phyloP scores from a whole-genome alignment of 2,329 filamentous ascomycete species.

The Trichoderma semiorbis region DNA sequence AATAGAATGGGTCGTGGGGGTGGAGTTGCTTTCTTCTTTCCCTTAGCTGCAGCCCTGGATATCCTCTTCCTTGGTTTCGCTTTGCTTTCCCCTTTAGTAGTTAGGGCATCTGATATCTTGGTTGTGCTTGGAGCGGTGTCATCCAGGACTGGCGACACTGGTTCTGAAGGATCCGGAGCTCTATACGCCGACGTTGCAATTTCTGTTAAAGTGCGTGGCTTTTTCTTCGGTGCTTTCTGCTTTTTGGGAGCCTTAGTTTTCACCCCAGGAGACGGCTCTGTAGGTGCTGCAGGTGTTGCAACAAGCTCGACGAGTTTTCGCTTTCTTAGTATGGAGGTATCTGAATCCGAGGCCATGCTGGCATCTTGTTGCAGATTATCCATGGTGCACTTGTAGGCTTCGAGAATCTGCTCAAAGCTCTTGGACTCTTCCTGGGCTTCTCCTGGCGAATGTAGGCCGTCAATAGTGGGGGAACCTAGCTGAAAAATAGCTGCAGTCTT shows the following conservation, averaged over 20 bases:
- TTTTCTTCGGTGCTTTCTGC: constrained; percentile 61
- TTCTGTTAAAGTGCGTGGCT: constrained; percentile 72
- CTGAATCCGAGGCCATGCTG: constrained; percentile 24
- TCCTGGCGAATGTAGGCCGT: constrained; percentile 18
- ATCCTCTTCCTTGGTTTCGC: constrained; percentile 32
- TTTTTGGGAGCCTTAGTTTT: constrained; percentile 38
- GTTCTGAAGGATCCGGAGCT: constrained; percentile 31
- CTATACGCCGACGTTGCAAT: constrained; percentile 69
- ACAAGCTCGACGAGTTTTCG: constrained; percentile 55
- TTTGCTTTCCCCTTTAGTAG: constrained; percentile 31
- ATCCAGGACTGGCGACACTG: constrained; percentile 30
- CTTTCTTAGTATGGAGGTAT: constrained; percentile 45
- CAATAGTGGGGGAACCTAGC: constrained; percentile 30
- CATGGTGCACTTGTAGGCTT: constrained; percentile 38
- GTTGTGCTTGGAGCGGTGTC: constrained; percentile 39
- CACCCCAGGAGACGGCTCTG: constrained; percentile 20
- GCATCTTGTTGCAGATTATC: constrained; percentile 23
- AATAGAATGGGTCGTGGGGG: constrained; percentile 53
- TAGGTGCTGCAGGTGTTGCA: constrained; percentile 29
- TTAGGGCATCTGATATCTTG: constrained; percentile 1
- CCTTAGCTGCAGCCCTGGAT: constrained; percentile 38
- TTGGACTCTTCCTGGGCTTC: constrained; percentile 22
- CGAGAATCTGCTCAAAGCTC: constrained; percentile 44
- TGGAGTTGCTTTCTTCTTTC: constrained; percentile 40
- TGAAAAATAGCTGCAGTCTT: constrained; percentile 31